phyloP scores from a whole-genome alignment of 805 yeast genomes.

The Kodamaea lidongshanica region DNA sequence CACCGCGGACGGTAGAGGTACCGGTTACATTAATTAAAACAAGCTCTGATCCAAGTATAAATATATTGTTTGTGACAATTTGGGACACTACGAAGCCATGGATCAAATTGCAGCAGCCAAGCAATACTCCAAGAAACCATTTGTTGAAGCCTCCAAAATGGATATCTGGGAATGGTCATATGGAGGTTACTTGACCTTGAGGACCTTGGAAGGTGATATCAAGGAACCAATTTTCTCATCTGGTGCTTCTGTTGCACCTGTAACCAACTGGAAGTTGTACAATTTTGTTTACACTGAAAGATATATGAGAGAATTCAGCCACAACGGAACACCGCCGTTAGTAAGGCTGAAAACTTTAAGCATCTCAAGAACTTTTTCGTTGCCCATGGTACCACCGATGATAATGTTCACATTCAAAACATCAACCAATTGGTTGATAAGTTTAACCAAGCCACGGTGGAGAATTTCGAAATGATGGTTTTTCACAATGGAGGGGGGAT shows the following conservation, averaged over 20 bases:
- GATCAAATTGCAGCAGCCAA: constrained; percentile 88
- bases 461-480: constrained; percentile 72
- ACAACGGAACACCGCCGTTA: constrained; percentile 46
- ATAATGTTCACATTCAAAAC: constrained; percentile 75
- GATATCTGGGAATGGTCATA: constrained; percentile 89
- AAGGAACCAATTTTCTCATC: constrained; percentile 55
- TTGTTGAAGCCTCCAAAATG: constrained; percentile 53
- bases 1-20: constrained; percentile 95
- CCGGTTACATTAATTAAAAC: constrained; percentile 72
- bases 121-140: constrained; percentile 53
- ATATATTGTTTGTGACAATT: constrained; percentile 68
- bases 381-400: constrained; percentile 84
- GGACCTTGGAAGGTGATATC: constrained; percentile 62
- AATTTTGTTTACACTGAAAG: constrained; percentile 79
- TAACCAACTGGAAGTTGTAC: constrained; percentile 69
- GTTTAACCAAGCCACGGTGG: constrained; percentile 58
- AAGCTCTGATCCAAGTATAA: constrained; percentile 54
- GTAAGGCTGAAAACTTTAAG: constrained; percentile 41
- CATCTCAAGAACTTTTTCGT: constrained; percentile 51
- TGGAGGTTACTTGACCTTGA: constrained; percentile 74
- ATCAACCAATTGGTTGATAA: constrained; percentile 56
- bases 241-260: constrained; percentile 83
- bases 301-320: constrained; percentile 56
- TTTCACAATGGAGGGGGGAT: constrained; percentile 73
- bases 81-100: constrained; percentile 75